Conservation (phyloP, 2,329 filamentous ascomycete genomes). For the Albifimbria verrucaria region DNA sequence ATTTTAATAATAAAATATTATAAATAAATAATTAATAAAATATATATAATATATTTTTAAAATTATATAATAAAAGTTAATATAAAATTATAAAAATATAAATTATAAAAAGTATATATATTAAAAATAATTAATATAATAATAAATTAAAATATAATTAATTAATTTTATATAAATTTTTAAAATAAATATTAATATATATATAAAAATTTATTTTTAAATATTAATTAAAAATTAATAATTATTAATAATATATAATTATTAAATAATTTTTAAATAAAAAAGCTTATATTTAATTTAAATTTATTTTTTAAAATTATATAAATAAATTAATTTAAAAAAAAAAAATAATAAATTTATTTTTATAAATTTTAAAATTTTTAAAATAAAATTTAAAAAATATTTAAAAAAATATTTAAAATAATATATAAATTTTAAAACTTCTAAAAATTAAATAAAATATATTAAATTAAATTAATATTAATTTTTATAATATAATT, state of each 20-base stretch:
- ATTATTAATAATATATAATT: background rate
- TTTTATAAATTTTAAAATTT: too few species aligned
- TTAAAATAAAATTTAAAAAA: conserved; percentile 1
- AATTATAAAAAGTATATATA: background rate
- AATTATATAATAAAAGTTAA: background rate
- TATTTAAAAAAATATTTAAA: background rate
- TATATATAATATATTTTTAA: background rate
- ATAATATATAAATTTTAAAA: background rate
- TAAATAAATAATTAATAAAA: background rate
- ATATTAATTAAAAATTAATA: background rate
- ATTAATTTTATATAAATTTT: background rate
- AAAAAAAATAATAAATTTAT: too few species aligned
- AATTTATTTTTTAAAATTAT: background rate
- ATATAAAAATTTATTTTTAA: background rate
- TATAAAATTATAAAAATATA: background rate
- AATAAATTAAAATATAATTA: background rate
- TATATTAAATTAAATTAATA: background rate
- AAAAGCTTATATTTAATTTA: background rate
- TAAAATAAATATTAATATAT: background rate
- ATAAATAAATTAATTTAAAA: background rate
- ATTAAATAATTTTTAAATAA: background rate
- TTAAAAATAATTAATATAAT: background rate
- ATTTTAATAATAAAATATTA: background rate
- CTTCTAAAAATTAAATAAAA: background rate
- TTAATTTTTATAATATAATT: background rate